phyloP scores from a whole-genome alignment of 1,284 basidiomycete species.

The Trichosporon faecale region DNA sequence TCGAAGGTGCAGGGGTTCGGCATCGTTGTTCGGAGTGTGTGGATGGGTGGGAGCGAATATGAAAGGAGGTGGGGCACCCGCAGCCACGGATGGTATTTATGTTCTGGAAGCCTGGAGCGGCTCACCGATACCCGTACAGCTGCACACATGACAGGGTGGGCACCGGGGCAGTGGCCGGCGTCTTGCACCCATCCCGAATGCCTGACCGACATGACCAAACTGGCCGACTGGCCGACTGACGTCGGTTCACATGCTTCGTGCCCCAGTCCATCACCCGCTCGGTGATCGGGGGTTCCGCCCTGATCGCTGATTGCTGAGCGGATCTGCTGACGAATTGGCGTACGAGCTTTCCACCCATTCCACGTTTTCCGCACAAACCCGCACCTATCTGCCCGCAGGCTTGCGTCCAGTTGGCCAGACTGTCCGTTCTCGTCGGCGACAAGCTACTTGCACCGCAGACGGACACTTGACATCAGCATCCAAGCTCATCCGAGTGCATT shows the following conservation, averaged over 20 bases:
- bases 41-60: not conserved
- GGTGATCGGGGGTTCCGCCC: not conserved
- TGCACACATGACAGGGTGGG: not conserved
- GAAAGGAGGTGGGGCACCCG: not conserved
- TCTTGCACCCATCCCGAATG: not conserved
- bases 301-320: not conserved
- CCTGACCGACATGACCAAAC: not conserved
- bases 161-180: not conserved
- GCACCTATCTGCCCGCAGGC: not conserved
- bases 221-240: not conserved
- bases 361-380: not conserved
- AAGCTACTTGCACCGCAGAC: too few species aligned
- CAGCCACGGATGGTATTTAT: not conserved
- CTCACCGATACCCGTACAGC: not conserved
- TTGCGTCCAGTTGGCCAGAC: too few species aligned
- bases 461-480: not conserved
- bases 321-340: not conserved
- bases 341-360: not conserved
- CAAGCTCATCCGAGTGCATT: not conserved
- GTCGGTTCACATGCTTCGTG: not conserved
- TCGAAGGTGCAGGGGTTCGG: slow-evolving; percentile 14
- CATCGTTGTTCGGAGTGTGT: not conserved
- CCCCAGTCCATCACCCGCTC: not conserved
- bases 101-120: not conserved
- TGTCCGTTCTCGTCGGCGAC: not conserved